Evolutionary conservation across 164 flowering plant genomes (phyloP), one percentile per base, ranked within the genome.

Genomic region (Cinnamomum chago): DNA sequence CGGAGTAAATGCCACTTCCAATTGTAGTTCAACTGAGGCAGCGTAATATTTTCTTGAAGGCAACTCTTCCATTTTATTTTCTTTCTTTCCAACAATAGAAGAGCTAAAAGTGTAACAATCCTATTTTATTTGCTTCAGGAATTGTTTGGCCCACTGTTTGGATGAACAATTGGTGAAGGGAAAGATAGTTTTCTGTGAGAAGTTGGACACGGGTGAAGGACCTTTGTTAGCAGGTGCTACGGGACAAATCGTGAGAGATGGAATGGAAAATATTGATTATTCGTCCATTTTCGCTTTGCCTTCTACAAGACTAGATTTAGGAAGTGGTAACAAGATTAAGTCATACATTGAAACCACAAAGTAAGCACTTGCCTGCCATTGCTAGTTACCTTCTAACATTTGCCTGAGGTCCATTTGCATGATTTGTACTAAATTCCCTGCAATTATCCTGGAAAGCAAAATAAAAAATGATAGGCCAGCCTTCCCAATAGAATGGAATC

Each of bases 181-280:
- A 1, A 87, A 83, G 79, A 85, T 90, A 22, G 85, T 90, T 50
- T 40, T 91, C 0, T 91, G 93, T 60, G 90, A 85, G 51, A n/a
- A 0, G 0, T 1, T 78, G 35, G 47, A 1, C 23, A 1, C 0
- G 9, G 84, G 82, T 14, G n/a, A 1, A 0, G 66, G 35, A 3
- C 18, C 76, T 2, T 20, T 74, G 10, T 0, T 2, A 0, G 84
- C 81, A 1, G 85, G 85, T 64, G 91, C 88, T 6, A 73, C 72
- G 33, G 91, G 90, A n/a, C 68, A 81, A 3, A 68, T 90, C 17
- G 78, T 79, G 86, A 81, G 71, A 47, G 81, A 71, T 50, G 33
- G 3, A 1, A 28, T 14, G 1, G 50, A 13, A 12, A 55, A 4
- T 30, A 30, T 4, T n/a, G 89, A 90, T 78, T 22, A 33, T 11